These are phyloP conservation scores for Talaromyces verruculosus DNA, from an alignment of 2,329 filamentous ascomycete genomes.

Conservation along the genomic window DNA sequence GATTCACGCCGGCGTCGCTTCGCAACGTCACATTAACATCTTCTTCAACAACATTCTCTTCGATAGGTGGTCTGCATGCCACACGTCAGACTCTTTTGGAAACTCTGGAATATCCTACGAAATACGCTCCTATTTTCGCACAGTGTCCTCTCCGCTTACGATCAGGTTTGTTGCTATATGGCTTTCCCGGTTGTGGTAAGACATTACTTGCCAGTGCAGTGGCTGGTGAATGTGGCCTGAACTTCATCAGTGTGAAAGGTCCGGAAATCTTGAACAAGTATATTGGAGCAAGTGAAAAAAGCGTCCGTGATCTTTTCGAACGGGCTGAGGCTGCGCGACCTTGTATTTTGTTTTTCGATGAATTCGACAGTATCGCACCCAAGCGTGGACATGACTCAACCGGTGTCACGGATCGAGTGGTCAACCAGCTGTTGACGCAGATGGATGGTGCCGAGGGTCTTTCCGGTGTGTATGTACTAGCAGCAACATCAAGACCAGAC, in stretches of 20 bases:
- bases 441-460: constrained; percentile 98
- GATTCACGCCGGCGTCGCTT: constrained; percentile 91
- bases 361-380: constrained; percentile 96
- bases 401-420: constrained; percentile 96
- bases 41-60: constrained; percentile 86
- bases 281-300: constrained; percentile 96
- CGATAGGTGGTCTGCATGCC: constrained; percentile 82
- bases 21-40: constrained; percentile 92
- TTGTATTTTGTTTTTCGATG: constrained; percentile 96
- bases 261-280: constrained; percentile 99
- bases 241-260: constrained; percentile 98
- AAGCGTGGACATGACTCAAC: constrained; percentile 97
- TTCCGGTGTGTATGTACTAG: constrained; percentile 91
- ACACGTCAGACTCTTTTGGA: constrained; percentile 91
- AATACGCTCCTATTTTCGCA: constrained; percentile 95
- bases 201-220: constrained; percentile 93
- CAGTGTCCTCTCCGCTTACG: constrained; percentile 92
- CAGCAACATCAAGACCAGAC: constrained; percentile 89
- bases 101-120: constrained; percentile 94
- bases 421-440: constrained; percentile 96
- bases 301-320: constrained; percentile 91
- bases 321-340: constrained; percentile 83
- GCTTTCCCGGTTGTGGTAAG: constrained; percentile 94
- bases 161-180: constrained; percentile 88
- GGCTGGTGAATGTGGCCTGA: constrained; percentile 95